These are phyloP conservation scores for Phalaenopsis hybrid DNA, from an alignment of 116 monocot genomes.

Conservation along the genomic window DNA sequence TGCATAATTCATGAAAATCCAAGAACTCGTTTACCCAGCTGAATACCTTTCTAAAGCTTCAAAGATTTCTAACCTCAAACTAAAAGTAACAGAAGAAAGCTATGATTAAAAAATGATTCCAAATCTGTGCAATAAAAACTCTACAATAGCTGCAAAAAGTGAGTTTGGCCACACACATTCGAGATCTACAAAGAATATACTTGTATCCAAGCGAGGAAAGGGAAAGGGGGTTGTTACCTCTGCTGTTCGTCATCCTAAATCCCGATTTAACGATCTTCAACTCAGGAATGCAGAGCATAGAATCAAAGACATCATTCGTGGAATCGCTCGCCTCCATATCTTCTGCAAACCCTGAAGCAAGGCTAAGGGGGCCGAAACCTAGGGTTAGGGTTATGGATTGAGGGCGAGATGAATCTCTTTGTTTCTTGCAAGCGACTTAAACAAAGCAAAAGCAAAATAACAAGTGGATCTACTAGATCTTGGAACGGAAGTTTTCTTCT, in stretches of 20 bases:
- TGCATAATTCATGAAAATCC: background rate
- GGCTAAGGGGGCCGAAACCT: constrained; percentile 10
- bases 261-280: constrained; percentile 45
- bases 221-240: constrained; percentile 25
- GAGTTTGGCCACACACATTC: background rate
- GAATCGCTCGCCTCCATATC: background rate
- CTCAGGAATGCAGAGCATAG: constrained; percentile 58
- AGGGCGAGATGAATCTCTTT: background rate
- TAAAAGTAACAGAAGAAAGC: too few species aligned
- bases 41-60: background rate
- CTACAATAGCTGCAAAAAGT: background rate
- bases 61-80: background rate
- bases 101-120: too few species aligned
- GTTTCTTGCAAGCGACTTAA: background rate
- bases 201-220: background rate
- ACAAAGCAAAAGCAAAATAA: background rate
- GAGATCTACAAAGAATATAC: background rate
- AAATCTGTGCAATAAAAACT: background rate
- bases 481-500: background rate
- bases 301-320: constrained; percentile 27
- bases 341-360: background rate
- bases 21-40: background rate
- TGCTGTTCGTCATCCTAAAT: constrained; percentile 16
- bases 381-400: constrained; percentile 19
- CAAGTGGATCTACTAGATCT: background rate